phyloP scores from a whole-genome alignment of 2,329 filamentous ascomycete species.

The Fusarium sp. region DNA sequence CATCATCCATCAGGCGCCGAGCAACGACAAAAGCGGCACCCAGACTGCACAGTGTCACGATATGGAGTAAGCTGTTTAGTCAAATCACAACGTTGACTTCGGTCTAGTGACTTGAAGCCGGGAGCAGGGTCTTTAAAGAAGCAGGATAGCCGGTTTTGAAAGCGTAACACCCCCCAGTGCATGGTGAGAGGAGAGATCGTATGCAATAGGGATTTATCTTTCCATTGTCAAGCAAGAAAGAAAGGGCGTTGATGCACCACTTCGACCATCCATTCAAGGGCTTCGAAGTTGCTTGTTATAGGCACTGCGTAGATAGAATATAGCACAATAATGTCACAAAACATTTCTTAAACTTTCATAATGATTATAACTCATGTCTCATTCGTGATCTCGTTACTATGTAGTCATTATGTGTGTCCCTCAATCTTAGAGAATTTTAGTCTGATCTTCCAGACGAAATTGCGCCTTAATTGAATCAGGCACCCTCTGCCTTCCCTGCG shows the following conservation, averaged over 20 bases:
- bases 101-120: not conserved
- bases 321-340: not conserved
- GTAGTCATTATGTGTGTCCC: not conserved
- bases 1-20: not conserved
- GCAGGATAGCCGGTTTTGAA: not conserved
- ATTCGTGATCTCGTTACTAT: not conserved
- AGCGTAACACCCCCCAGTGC: not conserved
- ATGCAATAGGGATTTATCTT: not conserved
- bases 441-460: not conserved
- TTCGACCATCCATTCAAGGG: fast-evolving
- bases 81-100: not conserved
- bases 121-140: not conserved
- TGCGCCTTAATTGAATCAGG: not conserved
- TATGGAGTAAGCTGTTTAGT: not conserved
- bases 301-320: not conserved
- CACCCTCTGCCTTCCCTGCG: not conserved
- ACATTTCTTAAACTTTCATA: fast-evolving
- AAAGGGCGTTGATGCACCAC: not conserved
- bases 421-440: not conserved
- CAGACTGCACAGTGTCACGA: not conserved
- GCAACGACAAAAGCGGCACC: not conserved
- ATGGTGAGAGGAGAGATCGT: not conserved
- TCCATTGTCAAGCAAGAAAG: not conserved
- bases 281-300: fast-evolving
- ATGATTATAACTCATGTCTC: not conserved